phyloP scores from a whole-genome alignment of 169 alveolate species.

The Plasmodium gonderi region DNA sequence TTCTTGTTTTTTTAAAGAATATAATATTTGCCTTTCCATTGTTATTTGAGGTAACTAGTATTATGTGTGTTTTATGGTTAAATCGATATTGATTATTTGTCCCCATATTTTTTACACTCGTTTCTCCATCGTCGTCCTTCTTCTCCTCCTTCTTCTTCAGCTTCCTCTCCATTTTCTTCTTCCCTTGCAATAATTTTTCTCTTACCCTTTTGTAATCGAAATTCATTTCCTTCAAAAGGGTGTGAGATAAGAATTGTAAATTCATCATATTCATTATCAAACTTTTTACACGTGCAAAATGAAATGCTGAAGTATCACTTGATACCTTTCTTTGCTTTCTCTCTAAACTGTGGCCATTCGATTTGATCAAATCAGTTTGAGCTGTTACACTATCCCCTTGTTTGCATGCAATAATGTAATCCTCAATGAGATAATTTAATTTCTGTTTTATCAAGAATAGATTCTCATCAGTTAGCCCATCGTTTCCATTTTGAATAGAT shows the following conservation, averaged over 20 bases:
- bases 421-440: not conserved
- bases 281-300: not conserved
- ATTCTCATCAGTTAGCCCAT: not conserved
- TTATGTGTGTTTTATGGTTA: not conserved
- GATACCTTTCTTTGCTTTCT: not conserved
- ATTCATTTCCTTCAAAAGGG: not conserved
- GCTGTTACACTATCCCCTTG: not conserved
- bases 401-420: not conserved
- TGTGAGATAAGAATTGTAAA: slow-evolving; percentile 6
- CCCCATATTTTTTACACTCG: too few relatives aligned
- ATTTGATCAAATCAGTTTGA: too few relatives aligned
- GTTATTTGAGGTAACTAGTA: not conserved
- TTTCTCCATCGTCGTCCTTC: not conserved
- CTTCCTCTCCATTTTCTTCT: not conserved
- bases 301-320: not conserved
- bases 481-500: not conserved
- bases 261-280: not conserved
- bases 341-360: not conserved
- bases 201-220: slow-evolving; percentile 20
- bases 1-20: not conserved
- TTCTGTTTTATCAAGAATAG: not conserved
- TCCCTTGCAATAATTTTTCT: not conserved
- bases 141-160: not conserved
- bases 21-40: not conserved
- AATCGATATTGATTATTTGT: not conserved